Conservation (phyloP, 23 red algal species). For the Chondrus crispus region DNA sequence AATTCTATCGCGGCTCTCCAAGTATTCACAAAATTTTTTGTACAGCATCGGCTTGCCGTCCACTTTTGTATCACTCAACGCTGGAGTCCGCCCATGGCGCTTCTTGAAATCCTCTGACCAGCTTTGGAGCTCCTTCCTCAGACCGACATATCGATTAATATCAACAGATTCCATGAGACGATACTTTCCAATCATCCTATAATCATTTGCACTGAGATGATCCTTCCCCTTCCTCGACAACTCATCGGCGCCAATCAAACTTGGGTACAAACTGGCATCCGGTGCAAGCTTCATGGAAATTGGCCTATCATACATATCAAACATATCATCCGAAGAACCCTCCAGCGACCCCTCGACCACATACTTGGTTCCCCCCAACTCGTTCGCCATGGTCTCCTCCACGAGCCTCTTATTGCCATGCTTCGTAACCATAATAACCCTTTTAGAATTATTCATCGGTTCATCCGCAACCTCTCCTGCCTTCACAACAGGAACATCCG, state of each 20-base stretch:
- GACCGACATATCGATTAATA: conserved; percentile 71
- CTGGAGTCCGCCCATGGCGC: conserved; percentile 56
- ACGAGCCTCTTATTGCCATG: conserved; percentile 19
- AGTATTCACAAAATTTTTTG: conserved; percentile 59
- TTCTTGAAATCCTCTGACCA: conserved; percentile 75
- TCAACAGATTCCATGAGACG: conserved; percentile 88
- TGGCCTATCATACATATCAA: conserved; percentile 56
- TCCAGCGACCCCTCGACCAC: not conserved
- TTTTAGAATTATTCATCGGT: conserved; percentile 21
- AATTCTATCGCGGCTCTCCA: conserved; percentile 53
- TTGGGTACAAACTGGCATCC: not conserved
- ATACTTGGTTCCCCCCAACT: not conserved
- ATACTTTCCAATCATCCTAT: conserved; percentile 83
- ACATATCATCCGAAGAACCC: conserved; percentile 34
- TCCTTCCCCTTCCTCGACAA: not conserved
- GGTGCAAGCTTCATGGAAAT: not conserved
- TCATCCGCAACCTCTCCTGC: conserved; percentile 29
- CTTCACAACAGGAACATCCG: conserved; percentile 43
- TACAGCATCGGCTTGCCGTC: conserved; percentile 9
- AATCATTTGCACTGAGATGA: conserved; percentile 65
- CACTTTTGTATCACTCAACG: conserved; percentile 54
- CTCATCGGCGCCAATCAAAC: not conserved
- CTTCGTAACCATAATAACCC: conserved; percentile 22
- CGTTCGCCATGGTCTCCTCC: not conserved
- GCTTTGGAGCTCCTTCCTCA: conserved; percentile 67